Percentiles rank a stretch among this genome's conserved stretches.
phyloP scores from a whole-genome alignment of 2,329 filamentous ascomycete species.

The Aspergillus spinulosporus region DNA sequence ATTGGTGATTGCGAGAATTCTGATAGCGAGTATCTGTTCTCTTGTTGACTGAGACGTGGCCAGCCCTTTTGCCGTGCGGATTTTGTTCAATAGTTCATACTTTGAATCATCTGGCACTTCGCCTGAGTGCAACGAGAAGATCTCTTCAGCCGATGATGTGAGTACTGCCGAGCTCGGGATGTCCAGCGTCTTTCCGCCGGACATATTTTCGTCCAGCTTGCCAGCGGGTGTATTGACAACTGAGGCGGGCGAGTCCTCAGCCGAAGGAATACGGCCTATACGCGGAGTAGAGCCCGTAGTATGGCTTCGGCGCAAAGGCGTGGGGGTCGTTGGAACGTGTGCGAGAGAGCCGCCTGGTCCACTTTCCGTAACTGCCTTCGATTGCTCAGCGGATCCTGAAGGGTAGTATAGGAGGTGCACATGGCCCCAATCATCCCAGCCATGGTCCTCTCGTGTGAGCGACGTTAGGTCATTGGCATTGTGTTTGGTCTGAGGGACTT shows the following conservation, averaged over 20 bases:
- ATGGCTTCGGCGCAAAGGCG: slow-evolving; percentile 69
- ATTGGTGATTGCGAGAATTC: slow-evolving; percentile 85
- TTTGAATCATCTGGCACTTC: slow-evolving; percentile 71
- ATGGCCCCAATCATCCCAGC: slow-evolving; percentile 77
- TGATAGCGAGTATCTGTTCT: slow-evolving; percentile 74
- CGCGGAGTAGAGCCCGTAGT: slow-evolving; percentile 57
- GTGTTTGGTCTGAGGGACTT: slow-evolving; percentile 54
- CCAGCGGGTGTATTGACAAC: slow-evolving; percentile 39
- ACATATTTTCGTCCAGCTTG: slow-evolving; percentile 39
- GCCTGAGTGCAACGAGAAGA: slow-evolving; percentile 47
- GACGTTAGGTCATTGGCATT: slow-evolving; percentile 83
- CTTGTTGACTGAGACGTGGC: slow-evolving; percentile 64
- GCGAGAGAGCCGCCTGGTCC: slow-evolving; percentile 34
- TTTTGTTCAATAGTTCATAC: slow-evolving; percentile 81
- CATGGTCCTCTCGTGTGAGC: slow-evolving; percentile 60
- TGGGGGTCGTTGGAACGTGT: slow-evolving; percentile 68
- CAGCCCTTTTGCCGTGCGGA: slow-evolving; percentile 82
- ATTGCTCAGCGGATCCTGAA: slow-evolving; percentile 34
- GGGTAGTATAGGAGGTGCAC: slow-evolving; percentile 79
- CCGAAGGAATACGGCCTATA: slow-evolving; percentile 47
- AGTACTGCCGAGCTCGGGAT: slow-evolving; percentile 56
- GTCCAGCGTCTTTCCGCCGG: slow-evolving; percentile 60
- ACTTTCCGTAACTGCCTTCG: slow-evolving; percentile 34
- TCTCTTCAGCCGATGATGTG: slow-evolving; percentile 37
- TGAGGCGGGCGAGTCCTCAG: slow-evolving; percentile 54